Evolutionary conservation across 306 rosid species (phyloP).

Genomic region (Begonia fuchsioides): DNA sequence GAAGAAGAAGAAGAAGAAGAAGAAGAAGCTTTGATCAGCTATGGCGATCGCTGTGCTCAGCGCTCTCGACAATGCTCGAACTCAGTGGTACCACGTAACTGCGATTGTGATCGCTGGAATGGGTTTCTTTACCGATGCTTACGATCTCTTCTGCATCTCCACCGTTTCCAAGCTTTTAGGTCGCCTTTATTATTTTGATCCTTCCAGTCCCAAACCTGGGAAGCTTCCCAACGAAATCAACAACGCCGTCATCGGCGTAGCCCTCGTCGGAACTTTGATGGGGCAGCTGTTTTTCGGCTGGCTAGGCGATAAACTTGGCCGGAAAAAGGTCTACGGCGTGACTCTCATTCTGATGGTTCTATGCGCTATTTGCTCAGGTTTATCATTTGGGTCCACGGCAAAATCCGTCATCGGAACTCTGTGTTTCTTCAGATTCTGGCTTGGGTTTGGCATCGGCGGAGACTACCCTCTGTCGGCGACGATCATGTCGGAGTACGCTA

Average conservation of each 20-base stretch:
- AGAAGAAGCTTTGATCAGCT: background rate
- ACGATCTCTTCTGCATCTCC: constrained; percentile 60
- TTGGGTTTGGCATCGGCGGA: constrained; percentile 82
- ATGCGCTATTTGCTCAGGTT: constrained; percentile 46
- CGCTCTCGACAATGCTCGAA: constrained; percentile 50
- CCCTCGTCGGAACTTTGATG: constrained; percentile 38
- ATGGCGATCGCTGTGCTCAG: constrained; percentile 57
- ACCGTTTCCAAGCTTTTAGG: constrained; percentile 53
- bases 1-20: too few relatives aligned
- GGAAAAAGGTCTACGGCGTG: constrained; percentile 52
- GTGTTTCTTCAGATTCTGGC: constrained; percentile 72
- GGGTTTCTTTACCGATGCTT: constrained; percentile 82
- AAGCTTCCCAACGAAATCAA: constrained; percentile 20
- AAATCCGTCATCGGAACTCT: constrained; percentile 33
- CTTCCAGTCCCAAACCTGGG: constrained; percentile 11
- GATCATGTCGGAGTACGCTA: too few relatives aligned
- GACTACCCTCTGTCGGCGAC: too few relatives aligned
- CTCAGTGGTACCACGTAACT: constrained; percentile 74
- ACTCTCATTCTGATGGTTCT: constrained; percentile 47
- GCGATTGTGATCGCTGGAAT: constrained; percentile 74
- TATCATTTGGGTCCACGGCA: constrained; percentile 32
- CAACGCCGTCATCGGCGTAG: constrained; percentile 31
- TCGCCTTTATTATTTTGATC: constrained; percentile 54
- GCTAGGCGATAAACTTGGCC: constrained; percentile 55
- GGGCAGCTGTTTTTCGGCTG: constrained; percentile 57